phyloP scores from a whole-genome alignment of 768 basidiomycete genomes.

The Mycena haematopus region DNA sequence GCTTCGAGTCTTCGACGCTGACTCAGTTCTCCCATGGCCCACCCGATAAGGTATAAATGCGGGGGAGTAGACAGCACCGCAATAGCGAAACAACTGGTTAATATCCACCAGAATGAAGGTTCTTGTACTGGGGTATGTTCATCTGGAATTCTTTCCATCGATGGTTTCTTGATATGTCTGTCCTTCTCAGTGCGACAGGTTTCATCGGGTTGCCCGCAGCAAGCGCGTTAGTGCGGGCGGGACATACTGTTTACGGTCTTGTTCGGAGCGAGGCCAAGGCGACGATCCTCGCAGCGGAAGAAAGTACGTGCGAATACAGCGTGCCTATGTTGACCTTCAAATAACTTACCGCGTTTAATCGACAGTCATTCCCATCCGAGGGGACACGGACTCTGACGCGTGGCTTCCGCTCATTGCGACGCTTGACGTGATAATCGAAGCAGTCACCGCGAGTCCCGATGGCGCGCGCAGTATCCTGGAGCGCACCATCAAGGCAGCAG shows the following conservation, averaged over 20 bases:
- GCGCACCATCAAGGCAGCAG: slow-evolving; percentile 35
- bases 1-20: too few relatives aligned
- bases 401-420: slow-evolving; percentile 38
- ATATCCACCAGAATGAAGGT: slow-evolving; percentile 36
- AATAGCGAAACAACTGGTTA: neutral
- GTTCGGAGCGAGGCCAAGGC: slow-evolving; percentile 46
- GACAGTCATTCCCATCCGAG: slow-evolving; percentile 47
- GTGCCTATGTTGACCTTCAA: neutral
- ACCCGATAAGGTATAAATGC: too few relatives aligned
- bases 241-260: slow-evolving; percentile 54
- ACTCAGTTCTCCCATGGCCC: too few relatives aligned
- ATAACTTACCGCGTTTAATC: neutral
- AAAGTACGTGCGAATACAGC: slow-evolving; percentile 39
- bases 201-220: slow-evolving; percentile 52
- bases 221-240: slow-evolving; percentile 51
- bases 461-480: slow-evolving; percentile 32
- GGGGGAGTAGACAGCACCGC: neutral
- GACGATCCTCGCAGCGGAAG: slow-evolving; percentile 43
- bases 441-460: slow-evolving; percentile 30
- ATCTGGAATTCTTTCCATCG: neutral
- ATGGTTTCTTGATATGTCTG: neutral
- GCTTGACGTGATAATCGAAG: slow-evolving; percentile 44
- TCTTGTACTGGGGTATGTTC: slow-evolving; percentile 34
- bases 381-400: slow-evolving; percentile 30
- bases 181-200: slow-evolving; percentile 45